Evolutionary conservation across 2,329 filamentous ascomycete species (phyloP).

Genomic region (Tolypocladium nubicola): DNA sequence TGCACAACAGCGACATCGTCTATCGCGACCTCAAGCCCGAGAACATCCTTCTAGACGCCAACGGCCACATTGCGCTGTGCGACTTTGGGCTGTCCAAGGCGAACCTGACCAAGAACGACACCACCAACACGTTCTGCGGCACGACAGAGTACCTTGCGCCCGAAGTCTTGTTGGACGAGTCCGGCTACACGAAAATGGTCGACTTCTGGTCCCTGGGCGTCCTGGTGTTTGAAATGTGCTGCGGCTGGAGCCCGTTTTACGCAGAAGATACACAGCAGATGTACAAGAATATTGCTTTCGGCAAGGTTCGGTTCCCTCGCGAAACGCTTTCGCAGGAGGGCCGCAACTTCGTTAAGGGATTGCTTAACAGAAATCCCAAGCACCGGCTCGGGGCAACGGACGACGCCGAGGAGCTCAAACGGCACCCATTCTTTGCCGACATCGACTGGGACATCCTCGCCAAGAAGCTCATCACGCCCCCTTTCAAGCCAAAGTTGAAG

Average conservation of each 20-base stretch:
- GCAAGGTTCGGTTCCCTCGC: conserved; percentile 91
- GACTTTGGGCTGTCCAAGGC: conserved; percentile 97
- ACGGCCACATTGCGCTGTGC: conserved; percentile 94
- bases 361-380: conserved; percentile 93
- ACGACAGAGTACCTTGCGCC: conserved; percentile 96
- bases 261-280: conserved; percentile 99
- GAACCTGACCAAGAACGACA: conserved; percentile 92
- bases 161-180: conserved; percentile 89
- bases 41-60: conserved; percentile 93
- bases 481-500: conserved; percentile 96
- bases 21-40: conserved; percentile 97
- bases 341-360: conserved; percentile 93
- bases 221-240: conserved; percentile 98
- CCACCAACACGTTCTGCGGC: conserved; percentile 97
- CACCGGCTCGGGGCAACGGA: conserved; percentile 84
- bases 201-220: conserved; percentile 99
- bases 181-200: conserved; percentile 99
- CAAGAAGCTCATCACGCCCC: conserved; percentile 87
- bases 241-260: conserved; percentile 98
- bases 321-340: conserved; percentile 92
- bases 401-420: conserved; percentile 90
- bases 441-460: conserved; percentile 83
- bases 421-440: conserved; percentile 87
- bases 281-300: conserved; percentile 99
- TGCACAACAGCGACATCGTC: conserved; percentile 95